phyloP scores from a whole-genome alignment of 345 rosid genomes.

The Camelina sativa region DNA sequence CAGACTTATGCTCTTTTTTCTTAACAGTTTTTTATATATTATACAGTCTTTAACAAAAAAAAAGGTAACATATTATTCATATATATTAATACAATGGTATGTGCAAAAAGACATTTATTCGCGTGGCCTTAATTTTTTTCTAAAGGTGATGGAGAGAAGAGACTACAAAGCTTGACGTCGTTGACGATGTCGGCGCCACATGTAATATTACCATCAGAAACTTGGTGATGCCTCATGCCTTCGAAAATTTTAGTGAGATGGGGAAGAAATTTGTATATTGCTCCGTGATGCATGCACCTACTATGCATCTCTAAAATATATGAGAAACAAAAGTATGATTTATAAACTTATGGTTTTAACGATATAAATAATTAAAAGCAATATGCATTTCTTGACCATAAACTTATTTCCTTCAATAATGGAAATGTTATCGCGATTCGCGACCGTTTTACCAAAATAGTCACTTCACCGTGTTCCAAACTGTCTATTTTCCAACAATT shows the following conservation, averaged over 20 bases:
- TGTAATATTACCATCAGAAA: neutral
- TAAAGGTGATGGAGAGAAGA: neutral
- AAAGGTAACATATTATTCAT: neutral
- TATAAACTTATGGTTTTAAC: neutral
- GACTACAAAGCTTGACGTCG: neutral
- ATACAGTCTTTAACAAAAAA: no score
- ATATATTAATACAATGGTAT: neutral
- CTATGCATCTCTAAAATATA: neutral
- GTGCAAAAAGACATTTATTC: neutral
- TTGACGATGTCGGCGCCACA: neutral
- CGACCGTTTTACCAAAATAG: slow-evolving; percentile 3
- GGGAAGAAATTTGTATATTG: neutral
- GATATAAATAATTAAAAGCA: neutral
- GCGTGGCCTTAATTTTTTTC: neutral
- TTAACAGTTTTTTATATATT: neutral
- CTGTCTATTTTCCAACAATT: slow-evolving; percentile 1
- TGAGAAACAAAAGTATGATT: neutral
- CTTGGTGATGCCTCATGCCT: neutral
- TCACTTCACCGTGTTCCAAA: neutral
- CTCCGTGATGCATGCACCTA: neutral
- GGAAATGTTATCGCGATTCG: neutral
- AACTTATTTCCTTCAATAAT: neutral
- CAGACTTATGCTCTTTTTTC: neutral
- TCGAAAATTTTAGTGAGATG: neutral
- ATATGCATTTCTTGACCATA: neutral